Evolutionary conservation across 2,329 filamentous ascomycete genomes (phyloP).

Genomic region (Pseudopyrenochaeta lycopersici): DNA sequence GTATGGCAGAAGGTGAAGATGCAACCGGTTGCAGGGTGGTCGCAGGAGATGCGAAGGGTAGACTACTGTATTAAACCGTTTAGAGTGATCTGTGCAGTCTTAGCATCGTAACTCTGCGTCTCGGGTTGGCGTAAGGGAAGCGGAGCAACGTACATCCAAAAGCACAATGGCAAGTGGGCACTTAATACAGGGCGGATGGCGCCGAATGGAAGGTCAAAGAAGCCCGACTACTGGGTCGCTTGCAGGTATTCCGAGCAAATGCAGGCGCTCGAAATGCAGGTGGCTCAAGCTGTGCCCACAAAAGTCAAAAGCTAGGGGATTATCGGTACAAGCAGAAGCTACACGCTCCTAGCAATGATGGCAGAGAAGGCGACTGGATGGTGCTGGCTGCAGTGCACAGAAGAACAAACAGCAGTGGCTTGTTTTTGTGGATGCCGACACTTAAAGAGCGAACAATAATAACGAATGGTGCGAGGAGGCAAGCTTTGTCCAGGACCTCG

Average conservation of each 20-base stretch:
- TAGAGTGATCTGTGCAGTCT: conserved; percentile 31
- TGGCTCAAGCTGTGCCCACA: conserved; percentile 14
- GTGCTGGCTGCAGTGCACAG: conserved; percentile 26
- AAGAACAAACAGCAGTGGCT: conserved; percentile 36
- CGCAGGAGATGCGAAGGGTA: conserved; percentile 34
- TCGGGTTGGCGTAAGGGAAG: not conserved
- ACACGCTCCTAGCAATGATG: conserved; percentile 26
- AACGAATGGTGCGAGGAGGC: conserved; percentile 49
- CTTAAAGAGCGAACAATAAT: conserved; percentile 52
- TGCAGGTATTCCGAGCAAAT: conserved; percentile 23
- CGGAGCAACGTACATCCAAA: conserved; percentile 34
- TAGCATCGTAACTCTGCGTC: conserved; percentile 12
- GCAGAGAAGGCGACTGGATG: conserved; percentile 37
- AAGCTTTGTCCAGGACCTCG: conserved; percentile 38
- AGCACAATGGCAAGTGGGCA: conserved; percentile 38
- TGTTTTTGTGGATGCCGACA: conserved; percentile 43
- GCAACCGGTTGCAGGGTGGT: conserved; percentile 36
- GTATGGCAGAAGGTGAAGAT: conserved; percentile 46
- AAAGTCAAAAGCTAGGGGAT: conserved; percentile 22
- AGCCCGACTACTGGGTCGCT: conserved; percentile 28
- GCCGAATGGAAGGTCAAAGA: conserved; percentile 38
- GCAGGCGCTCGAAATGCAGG: conserved; percentile 23
- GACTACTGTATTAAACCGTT: conserved; percentile 40
- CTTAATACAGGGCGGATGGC: conserved; percentile 34
- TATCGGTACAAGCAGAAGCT: conserved; percentile 19